A percentile compares a stretch with the other conserved stretches of the same genome.
These are phyloP conservation scores for Pueraria montana DNA, from an alignment of 306 rosid genomes.

Conservation along the genomic window DNA sequence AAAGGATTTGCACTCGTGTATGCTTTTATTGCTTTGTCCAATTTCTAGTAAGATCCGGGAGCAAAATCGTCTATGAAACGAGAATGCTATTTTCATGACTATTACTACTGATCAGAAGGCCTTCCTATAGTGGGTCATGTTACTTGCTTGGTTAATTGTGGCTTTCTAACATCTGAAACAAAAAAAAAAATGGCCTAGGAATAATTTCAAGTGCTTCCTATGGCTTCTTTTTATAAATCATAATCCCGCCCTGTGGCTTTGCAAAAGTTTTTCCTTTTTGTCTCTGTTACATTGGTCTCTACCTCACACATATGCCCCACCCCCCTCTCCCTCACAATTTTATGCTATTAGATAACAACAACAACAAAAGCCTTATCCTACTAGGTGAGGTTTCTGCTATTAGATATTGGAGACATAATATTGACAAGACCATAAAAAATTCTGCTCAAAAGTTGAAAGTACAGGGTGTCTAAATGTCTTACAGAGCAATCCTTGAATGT, in stretches of 20 bases:
- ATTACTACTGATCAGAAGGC: too few relatives aligned
- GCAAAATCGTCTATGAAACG: background rate
- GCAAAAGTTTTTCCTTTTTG: background rate
- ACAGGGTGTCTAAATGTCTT: background rate
- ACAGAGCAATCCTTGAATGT: background rate
- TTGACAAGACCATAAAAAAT: background rate
- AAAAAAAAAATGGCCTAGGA: background rate
- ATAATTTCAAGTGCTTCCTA: background rate
- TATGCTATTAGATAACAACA: background rate
- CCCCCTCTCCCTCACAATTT: background rate
- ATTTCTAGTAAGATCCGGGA: too few relatives aligned
- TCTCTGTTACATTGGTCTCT: background rate
- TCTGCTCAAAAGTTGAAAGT: background rate
- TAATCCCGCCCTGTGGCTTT: background rate
- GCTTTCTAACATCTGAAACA: slow-evolving; percentile 8
- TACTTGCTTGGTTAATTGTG: background rate
- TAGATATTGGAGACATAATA: background rate
- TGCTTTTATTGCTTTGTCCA: too few relatives aligned
- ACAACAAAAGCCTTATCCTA: background rate
- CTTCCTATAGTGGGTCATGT: background rate
- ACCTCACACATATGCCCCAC: background rate
- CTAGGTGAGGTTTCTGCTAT: background rate
- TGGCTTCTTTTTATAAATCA: background rate
- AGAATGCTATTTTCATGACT: background rate
- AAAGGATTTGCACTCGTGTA: too few relatives aligned